Evolutionary conservation across 2,329 filamentous ascomycete species (phyloP), one percentile per base, ranked within the genome.

Genomic region (Pyrenophora teres): DNA sequence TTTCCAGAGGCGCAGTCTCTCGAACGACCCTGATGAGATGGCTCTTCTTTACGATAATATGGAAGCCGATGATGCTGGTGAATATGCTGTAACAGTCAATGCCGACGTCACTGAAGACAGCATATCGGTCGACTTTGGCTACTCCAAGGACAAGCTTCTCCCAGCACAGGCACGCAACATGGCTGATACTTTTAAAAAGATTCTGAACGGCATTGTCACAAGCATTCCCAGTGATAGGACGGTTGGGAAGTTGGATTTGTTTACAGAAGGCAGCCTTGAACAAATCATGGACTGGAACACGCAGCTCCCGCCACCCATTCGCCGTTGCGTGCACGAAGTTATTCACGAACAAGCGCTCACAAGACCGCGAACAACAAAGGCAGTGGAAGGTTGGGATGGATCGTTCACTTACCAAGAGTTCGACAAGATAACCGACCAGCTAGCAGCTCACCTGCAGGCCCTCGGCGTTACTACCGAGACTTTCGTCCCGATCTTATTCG

Each of bases 401-500:
- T 58, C 47, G 0, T 70, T 69, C 38, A 69, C 68, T 1, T 71
- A 71, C 23, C 66, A 68, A 48, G 67, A 71, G 18, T 69, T 71
- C 21, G 67, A 71, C 43, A 65, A 64, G 36, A 44, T 67, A 9
- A 69, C 69, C 12, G 60, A 60, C 36, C 62, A 62, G 9, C 46
- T 71, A 12, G 69, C 63, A 2, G 47, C 57, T 9, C 57, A 68
- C 52, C 62, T 72, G 1, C 59, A 67, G 25, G 49, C 51, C 4
- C 50, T 65, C 30, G 68, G 69, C 12, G 57, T 71, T 15, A 49
- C 54, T 1, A 63, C 66, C 0, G 68, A 71, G 42, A 67, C 61
- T 0, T 65, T 72, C 18, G 68, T 73, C n/a, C 69, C 70, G 7
- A 68, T 74, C 16, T 48, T 69, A n/a, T 71, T 74, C 48, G 70